phyloP scores from a whole-genome alignment of 73 alveolate species.

The Paramecium octaurelia region DNA sequence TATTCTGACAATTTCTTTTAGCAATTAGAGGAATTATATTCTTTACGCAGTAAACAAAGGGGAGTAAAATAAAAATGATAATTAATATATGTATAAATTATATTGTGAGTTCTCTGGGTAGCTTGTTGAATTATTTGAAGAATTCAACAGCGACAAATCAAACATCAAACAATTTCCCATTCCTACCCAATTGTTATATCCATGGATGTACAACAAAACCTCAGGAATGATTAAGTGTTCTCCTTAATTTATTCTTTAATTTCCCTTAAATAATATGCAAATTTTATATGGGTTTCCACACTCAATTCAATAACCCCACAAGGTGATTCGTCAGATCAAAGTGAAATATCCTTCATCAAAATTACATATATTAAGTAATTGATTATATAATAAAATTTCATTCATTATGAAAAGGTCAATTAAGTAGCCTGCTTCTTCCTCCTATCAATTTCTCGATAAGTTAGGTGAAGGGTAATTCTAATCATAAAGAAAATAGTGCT shows the following conservation, averaged over 20 bases:
- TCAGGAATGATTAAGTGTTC: not conserved
- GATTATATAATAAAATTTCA: not conserved
- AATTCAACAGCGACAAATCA: constrained; percentile 37
- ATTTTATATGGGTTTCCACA: not conserved
- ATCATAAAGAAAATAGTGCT: not conserved
- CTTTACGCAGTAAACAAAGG: not conserved
- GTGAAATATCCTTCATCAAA: not conserved
- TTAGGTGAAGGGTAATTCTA: constrained; percentile 36
- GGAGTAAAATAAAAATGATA: not conserved
- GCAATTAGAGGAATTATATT: not conserved
- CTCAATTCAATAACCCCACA: not conserved
- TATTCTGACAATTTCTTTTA: constrained; percentile 8
- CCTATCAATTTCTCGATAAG: constrained; percentile 28
- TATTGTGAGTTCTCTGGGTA: constrained; percentile 44
- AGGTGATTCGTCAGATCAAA: not conserved
- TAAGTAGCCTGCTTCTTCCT: constrained; percentile 36
- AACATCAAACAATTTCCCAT: not conserved
- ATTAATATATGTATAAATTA: not conserved
- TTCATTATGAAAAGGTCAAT: not conserved
- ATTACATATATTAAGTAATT: not conserved
- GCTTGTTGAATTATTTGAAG: constrained; percentile 23
- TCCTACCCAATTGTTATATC: constrained; percentile 39
- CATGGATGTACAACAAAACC: constrained; percentile 7
- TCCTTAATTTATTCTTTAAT: not conserved
- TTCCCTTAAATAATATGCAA: not conserved